phyloP scores from a whole-genome alignment of 306 rosid genomes.

The Castanospermum australe region DNA sequence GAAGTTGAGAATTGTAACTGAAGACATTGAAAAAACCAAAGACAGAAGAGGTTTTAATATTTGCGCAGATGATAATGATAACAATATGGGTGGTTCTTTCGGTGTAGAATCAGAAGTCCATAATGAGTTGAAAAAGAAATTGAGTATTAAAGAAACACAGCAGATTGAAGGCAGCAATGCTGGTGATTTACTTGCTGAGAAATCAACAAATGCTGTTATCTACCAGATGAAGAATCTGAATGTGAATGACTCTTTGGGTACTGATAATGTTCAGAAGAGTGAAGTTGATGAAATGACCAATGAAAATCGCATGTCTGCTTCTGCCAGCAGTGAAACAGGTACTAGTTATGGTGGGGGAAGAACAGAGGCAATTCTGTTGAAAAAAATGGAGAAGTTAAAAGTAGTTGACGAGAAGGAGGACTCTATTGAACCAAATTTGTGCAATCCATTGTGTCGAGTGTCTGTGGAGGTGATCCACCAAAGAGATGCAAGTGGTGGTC shows the following conservation, averaged over 20 bases:
- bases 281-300: conserved; percentile 12
- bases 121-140: conserved; percentile 54
- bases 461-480: conserved; percentile 27
- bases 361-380: conserved; percentile 34
- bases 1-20: conserved; percentile 53
- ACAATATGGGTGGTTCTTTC: conserved; percentile 36
- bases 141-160: conserved; percentile 42
- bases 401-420: conserved; percentile 31
- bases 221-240: conserved; percentile 59
- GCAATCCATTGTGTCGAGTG: conserved; percentile 30
- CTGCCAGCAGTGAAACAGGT: conserved; percentile 9
- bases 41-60: conserved; percentile 24
- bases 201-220: conserved; percentile 37
- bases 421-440: conserved; percentile 26
- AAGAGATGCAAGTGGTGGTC: conserved; percentile 19
- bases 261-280: conserved; percentile 15
- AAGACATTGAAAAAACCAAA: conserved; percentile 11
- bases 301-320: conserved; percentile 8
- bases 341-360: conserved; percentile 29
- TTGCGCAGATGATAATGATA: conserved; percentile 25
- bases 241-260: conserved; percentile 35
- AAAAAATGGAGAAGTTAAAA: conserved; percentile 49
- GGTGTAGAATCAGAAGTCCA: conserved; percentile 50
- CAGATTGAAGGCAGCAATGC: conserved; percentile 11
- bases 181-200: conserved; percentile 20